A percentile compares a stretch with the other conserved stretches of the same genome.
These are phyloP conservation scores for Penicillium sp. DNA, from an alignment of 2,329 filamentous ascomycete species.

Conservation along the genomic window DNA sequence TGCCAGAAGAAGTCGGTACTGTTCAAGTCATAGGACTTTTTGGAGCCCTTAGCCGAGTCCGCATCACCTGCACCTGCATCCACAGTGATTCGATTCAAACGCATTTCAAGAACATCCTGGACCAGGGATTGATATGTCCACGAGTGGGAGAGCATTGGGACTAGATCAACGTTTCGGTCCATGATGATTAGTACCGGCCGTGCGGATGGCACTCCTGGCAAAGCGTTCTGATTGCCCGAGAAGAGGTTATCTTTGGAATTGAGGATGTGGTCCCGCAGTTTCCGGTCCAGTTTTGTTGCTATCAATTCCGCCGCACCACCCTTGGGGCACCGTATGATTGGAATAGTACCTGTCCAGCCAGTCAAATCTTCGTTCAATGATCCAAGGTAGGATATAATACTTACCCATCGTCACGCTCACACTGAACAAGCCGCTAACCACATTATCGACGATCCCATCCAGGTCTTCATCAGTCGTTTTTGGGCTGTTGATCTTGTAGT, in stretches of 20 bases:
- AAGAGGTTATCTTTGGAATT: constrained; percentile 99
- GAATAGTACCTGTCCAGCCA: constrained; percentile 70
- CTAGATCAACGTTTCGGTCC: constrained; percentile 91
- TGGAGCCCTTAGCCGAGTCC: constrained; percentile 71
- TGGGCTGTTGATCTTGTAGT: constrained; percentile 94
- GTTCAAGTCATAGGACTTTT: constrained; percentile 86
- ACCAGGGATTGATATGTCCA: constrained; percentile 88
- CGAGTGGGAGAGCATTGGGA: constrained; percentile 98
- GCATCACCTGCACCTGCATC: constrained; percentile 77
- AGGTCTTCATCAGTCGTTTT: constrained; percentile 87
- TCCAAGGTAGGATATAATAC: constrained; percentile 20
- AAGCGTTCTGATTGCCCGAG: constrained; percentile 64
- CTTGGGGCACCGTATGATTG: constrained; percentile 92
- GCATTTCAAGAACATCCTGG: constrained; percentile 73
- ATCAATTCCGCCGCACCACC: constrained; percentile 93
- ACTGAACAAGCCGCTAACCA: constrained; percentile 95
- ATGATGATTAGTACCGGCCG: constrained; percentile 89
- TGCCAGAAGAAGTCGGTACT: constrained; percentile 96
- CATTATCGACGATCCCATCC: constrained; percentile 81
- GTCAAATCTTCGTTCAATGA: constrained; percentile 7
- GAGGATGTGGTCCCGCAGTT: constrained; percentile 91
- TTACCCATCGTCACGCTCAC: constrained; percentile 96
- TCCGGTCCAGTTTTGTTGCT: constrained; percentile 88
- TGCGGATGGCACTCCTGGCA: constrained; percentile 65
- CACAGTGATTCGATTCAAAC: constrained; percentile 90